Percentiles rank a stretch among this genome's conserved stretches.
phyloP scores from a whole-genome alignment of 345 rosid species.

The Eutrema heterophyllum region DNA sequence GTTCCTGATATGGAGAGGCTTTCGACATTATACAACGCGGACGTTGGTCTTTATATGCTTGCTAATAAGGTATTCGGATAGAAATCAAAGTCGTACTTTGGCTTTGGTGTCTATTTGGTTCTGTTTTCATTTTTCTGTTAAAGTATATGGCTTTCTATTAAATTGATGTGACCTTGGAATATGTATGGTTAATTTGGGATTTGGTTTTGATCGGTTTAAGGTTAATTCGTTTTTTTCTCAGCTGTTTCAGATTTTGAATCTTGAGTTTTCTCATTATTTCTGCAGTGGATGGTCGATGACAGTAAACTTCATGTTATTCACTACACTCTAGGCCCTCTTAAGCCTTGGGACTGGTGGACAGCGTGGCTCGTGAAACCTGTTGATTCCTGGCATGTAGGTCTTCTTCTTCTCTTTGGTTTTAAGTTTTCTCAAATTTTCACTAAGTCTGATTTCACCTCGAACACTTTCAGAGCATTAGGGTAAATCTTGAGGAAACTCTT shows the following conservation, averaged over 20 bases:
- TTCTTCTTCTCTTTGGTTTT: slow-evolving; percentile 10
- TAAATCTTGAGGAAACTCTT: slow-evolving; percentile 69
- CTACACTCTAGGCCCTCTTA: slow-evolving; percentile 93
- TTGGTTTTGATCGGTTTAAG: background rate
- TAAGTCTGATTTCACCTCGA: background rate
- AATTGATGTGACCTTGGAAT: background rate
- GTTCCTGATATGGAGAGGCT: slow-evolving; percentile 86
- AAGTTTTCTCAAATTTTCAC: background rate
- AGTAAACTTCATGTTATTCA: slow-evolving; percentile 84
- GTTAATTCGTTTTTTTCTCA: background rate
- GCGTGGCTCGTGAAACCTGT: slow-evolving; percentile 96
- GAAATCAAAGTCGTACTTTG: background rate
- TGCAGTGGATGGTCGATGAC: slow-evolving; percentile 99
- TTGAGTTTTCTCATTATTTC: slow-evolving; percentile 13
- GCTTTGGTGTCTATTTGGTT: slow-evolving; percentile 1
- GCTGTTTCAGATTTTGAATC: slow-evolving; percentile 1
- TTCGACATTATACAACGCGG: slow-evolving; percentile 87
- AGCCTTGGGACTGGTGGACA: slow-evolving; percentile 99
- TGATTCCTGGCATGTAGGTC: slow-evolving; percentile 89
- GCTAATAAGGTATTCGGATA: slow-evolving; percentile 77
- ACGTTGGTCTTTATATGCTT: slow-evolving; percentile 97
- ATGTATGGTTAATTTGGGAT: background rate
- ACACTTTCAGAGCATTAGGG: slow-evolving; percentile 56
- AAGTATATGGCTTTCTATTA: background rate
- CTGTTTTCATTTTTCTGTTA: background rate